Conservation (phyloP, 2,329 filamentous ascomycete genomes). For the Stachybotrys chlorohalonatus region DNA sequence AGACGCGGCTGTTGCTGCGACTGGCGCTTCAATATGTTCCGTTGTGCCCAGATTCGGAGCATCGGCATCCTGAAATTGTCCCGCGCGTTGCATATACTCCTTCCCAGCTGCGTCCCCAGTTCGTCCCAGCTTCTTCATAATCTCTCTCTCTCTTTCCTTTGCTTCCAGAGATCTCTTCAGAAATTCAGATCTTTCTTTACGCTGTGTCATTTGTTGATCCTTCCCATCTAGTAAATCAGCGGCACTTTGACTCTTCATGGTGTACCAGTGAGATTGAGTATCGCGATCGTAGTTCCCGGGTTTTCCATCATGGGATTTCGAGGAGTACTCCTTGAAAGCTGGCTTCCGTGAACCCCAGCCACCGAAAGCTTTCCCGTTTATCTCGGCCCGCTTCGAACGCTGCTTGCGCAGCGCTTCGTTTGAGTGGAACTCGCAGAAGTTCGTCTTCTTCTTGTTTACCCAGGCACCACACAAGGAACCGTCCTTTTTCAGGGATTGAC, state of each 20-base stretch:
- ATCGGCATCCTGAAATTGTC: slow-evolving; percentile 3
- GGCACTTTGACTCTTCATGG: slow-evolving; percentile 41
- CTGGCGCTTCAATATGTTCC: slow-evolving; percentile 14
- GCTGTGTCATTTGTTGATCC: slow-evolving; percentile 46
- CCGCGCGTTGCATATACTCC: slow-evolving; percentile 56
- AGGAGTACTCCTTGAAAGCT: not conserved
- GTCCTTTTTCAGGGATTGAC: slow-evolving; percentile 76
- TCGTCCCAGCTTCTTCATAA: slow-evolving; percentile 58
- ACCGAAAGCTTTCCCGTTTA: slow-evolving; percentile 58
- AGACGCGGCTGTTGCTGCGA: slow-evolving; percentile 31
- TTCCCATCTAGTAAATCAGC: slow-evolving; percentile 58
- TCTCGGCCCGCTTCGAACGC: slow-evolving; percentile 60
- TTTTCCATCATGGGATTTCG: slow-evolving; percentile 1
- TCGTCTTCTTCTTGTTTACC: slow-evolving; percentile 81
- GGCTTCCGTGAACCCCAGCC: slow-evolving; percentile 2
- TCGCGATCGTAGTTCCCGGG: slow-evolving; percentile 45
- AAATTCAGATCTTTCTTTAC: slow-evolving; percentile 55
- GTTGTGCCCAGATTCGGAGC: not conserved
- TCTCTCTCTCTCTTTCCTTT: slow-evolving; percentile 63
- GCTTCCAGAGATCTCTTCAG: slow-evolving; percentile 55
- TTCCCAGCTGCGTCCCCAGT: slow-evolving; percentile 57
- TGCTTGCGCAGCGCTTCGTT: slow-evolving; percentile 69
- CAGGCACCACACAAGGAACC: slow-evolving; percentile 72
- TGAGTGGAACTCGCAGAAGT: slow-evolving; percentile 89
- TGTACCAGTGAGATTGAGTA: slow-evolving; percentile 48